Base-by-base conservation (phyloP, 192 early-diverging fungal species). In the Backusella westeae region DNA sequence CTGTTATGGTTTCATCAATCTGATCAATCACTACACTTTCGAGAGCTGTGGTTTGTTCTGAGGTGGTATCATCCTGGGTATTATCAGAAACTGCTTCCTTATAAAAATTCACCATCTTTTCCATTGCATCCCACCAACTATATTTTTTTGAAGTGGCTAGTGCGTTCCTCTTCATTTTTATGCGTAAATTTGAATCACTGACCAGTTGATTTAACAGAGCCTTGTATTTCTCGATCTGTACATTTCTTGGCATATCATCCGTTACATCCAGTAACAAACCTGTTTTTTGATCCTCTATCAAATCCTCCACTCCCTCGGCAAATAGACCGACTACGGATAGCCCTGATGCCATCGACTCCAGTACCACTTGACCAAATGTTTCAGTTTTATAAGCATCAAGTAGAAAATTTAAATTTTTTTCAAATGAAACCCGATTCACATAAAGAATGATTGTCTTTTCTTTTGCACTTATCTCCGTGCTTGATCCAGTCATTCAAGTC, bases 301-400 rank as follows among this genome's bases (percentile, higher is more conserved):
- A 53, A 73, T 82, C 81, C n/a, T 72, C 36, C 8, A 82, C 77
- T 9, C 77, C 77, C 42, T 82, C 77, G 29, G 77, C 81, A 32
- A 69, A 41, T 0, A 82, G 70, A 0, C 76, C 81, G 0, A 75
- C 74, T 35, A 82, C 81, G 14, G 81, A 75, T n/a, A 79, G 70
- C 19, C 81, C 81, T 17, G 81, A 82, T 36, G 76, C 53, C 77
- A 82, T 78, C 23, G 77, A 69, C 36, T 82, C 81, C 8, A 82
- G 49, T 10, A 82, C 77, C 1, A 82, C 81, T 56, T 82, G 81
- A 42, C 81, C 81, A 73, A 82, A 82, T n/a, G 81, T 82, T 73
- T 82, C 81, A 12, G 81, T 32, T 52, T 72, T 69, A 42, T 82
- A 82, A 8, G 77, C 72, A 29, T 82, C 74, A 29, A 82, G 67